Conservation (phyloP, 1,139 yeast genomes). For the Protomyces pachydermus region DNA sequence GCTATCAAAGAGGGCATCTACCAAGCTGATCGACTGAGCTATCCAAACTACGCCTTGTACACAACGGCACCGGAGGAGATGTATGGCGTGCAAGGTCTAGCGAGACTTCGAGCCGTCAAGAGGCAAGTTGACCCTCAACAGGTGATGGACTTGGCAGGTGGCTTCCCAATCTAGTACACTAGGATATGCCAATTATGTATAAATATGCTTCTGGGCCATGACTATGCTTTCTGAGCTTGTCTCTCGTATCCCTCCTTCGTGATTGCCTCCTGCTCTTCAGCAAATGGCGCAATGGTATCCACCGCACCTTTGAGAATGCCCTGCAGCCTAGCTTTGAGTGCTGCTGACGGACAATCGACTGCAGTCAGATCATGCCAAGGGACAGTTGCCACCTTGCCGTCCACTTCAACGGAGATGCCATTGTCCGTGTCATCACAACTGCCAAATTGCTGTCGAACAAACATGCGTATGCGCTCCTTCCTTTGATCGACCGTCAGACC, state of each 20-base stretch:
- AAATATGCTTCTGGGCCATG: background rate
- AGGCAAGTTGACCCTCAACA: constrained; percentile 3
- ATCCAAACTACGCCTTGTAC: constrained; percentile 9
- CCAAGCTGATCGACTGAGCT: background rate
- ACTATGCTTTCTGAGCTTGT: background rate
- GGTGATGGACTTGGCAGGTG: constrained; percentile 12
- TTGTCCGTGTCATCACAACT: constrained; percentile 47
- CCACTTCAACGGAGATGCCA: constrained; percentile 56
- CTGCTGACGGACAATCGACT: constrained; percentile 73
- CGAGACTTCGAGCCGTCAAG: constrained; percentile 3
- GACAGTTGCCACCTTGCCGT: constrained; percentile 66
- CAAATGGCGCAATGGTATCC: constrained; percentile 75
- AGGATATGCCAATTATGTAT: background rate
- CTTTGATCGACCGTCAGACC: constrained; percentile 45
- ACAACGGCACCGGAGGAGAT: constrained; percentile 6
- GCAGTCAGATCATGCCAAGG: constrained; percentile 55
- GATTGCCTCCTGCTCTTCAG: background rate
- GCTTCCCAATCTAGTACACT: background rate
- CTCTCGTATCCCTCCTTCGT: background rate
- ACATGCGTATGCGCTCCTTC: constrained; percentile 56
- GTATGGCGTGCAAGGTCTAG: background rate
- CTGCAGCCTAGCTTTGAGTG: constrained; percentile 73
- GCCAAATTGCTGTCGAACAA: constrained; percentile 84
- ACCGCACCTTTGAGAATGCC: constrained; percentile 74
- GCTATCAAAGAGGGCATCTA: constrained; percentile 5